Evolutionary conservation across 2,329 filamentous ascomycete species (phyloP).

Genomic region (Trichoderma koningiopsis): DNA sequence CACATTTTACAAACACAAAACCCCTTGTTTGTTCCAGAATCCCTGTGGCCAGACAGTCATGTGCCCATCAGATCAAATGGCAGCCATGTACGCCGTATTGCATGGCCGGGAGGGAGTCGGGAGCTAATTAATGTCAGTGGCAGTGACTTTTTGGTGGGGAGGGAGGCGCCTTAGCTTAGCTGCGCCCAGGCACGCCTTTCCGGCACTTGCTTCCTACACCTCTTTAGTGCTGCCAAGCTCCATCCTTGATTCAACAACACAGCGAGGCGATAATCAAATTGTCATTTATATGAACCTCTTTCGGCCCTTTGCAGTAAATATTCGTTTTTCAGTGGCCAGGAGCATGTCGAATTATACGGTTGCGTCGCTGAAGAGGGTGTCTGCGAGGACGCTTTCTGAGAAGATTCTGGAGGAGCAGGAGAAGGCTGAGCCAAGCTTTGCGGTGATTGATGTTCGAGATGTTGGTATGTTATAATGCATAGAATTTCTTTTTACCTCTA

Average conservation of each 20-base stretch:
- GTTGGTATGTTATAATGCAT: constrained; percentile 55
- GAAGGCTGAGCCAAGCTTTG: constrained; percentile 53
- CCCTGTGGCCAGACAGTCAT: background rate
- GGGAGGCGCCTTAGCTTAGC: background rate
- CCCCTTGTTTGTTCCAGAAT: background rate
- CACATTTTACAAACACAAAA: background rate
- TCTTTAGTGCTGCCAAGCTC: background rate
- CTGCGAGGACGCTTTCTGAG: constrained; percentile 67
- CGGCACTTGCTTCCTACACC: background rate
- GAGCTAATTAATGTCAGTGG: background rate
- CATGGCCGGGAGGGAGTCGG: background rate
- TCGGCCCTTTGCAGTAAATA: background rate
- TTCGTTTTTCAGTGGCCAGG: background rate
- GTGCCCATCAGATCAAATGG: background rate
- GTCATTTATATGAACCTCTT: background rate
- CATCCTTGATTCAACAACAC: background rate
- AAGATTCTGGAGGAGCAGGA: constrained; percentile 58
- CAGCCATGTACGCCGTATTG: background rate
- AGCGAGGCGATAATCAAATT: background rate
- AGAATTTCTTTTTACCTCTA: background rate
- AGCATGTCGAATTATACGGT: constrained; percentile 54
- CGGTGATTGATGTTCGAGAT: constrained; percentile 88
- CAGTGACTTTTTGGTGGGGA: background rate
- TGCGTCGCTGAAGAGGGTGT: constrained; percentile 66
- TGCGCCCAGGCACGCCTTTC: background rate